Evolutionary conservation across 2,329 filamentous ascomycete species (phyloP), one percentile per base, ranked within the genome.

Genomic region (Neospermospora avenae): DNA sequence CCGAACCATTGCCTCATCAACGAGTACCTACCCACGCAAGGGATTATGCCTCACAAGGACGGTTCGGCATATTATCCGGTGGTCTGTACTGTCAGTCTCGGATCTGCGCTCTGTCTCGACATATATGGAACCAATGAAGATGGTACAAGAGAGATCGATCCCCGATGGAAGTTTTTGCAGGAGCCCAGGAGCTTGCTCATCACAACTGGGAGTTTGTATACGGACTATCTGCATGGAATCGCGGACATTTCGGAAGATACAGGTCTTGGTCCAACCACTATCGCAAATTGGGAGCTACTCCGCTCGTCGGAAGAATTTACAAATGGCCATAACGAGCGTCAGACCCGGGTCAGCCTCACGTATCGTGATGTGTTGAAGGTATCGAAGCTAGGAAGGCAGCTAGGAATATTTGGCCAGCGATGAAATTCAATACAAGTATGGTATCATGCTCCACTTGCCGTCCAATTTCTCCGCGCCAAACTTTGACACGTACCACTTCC

Each of bases 41-140:
- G 93, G n/a, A 98, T 98, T 66, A 96, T 97, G 90, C 87, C 93
- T 49, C 93, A 98, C 74, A 95, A 97, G 79, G 93, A 99, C 73
- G 95, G 93, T 1, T 77, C 83, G 8, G 91, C 93, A 10, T 99
- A 99, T 72, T 83, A 89, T 71, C 89, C 89, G 1, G 85, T 96
- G 14, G 93, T 97, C 13, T 95, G 91, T 65, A 98, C 95, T 1
- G 87, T 98, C 64, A 96, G 91, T 75, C 77, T 99, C 7, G 91
- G 91, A 0, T 84, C 85, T 10, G 84, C 84, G 51, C 78, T 96
- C 8, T 91, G 93, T 60, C 79, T 98, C 55, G 87, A 96, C 67
- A 78, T 98, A 14, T 86, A 89, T 72, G 79, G 80, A 67, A 87
- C 82, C 73, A 84, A 80, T 62, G 79, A 81, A 8, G 81, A 85